Evolutionary conservation across 106 monocot species (phyloP), one percentile per base, ranked within the genome.

Genomic region (Dioscorea zingiberensis): DNA sequence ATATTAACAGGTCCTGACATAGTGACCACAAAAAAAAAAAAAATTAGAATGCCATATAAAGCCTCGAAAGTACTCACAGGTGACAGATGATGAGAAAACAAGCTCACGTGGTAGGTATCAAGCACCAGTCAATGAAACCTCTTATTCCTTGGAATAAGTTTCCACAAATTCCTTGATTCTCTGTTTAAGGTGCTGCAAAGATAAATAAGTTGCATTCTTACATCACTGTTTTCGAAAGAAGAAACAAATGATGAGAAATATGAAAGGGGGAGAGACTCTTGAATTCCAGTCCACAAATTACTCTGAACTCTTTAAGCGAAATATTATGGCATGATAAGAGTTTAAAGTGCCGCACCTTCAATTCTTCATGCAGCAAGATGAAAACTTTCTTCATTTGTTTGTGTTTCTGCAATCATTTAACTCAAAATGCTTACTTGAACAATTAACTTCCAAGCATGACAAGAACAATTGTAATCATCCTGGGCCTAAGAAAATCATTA

Each of bases 311-410:
- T 18, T 1, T 13, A 16, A 51, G 15, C 18, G 8, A 51, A 9
- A 2, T 18, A 51, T 18, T 16, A 51, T 51, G 18, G 1, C 0
- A 21, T 14, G 14, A 19, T 44, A n/a, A 48, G n/a, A 46, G 27
- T 10, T 21, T 14, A 62, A 64, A 59, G 7, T 1, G 53, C 8
- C 62, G 62, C 62, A 95, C 97, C 88, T 69, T 75, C 65, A 97
- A 58, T 54, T 97, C 91, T 64, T 88, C 88, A 74, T 97, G 88
- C 63, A 97, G 78, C 69, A 88, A 45, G 63, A 77, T 51, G 62
- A 92, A 97, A 19, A 83, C 75, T 63, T 75, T 97, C 86, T 92
- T 97, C 79, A 97, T 79, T 54, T 85, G 76, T 38, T 71, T 77
- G 63, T 88, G 77, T 49, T 77, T 92, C 97, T 97, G 92, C 64